phyloP scores from a whole-genome alignment of 176 grass and related monocot genomes.

The Ensete glaucum region DNA sequence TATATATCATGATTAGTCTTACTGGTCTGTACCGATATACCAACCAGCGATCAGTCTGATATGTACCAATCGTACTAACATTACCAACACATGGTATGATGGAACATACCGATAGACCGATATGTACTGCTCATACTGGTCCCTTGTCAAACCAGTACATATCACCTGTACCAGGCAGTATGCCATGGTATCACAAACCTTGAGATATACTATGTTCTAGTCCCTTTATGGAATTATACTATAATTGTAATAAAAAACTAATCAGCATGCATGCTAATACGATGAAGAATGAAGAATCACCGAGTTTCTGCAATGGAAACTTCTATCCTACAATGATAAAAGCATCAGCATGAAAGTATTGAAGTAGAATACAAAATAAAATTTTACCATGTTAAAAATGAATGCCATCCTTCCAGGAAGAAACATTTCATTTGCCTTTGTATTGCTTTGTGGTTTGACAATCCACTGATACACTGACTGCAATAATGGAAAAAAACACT shows the following conservation, averaged over 20 bases:
- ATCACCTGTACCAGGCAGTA: too few species aligned
- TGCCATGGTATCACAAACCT: too few species aligned
- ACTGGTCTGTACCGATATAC: too few species aligned
- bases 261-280: background rate
- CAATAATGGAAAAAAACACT: slow-evolving; percentile 15
- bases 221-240: background rate
- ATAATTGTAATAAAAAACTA: background rate
- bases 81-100: too few species aligned
- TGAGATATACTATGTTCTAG: too few species aligned
- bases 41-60: too few species aligned
- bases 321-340: background rate
- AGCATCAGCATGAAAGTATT: background rate
- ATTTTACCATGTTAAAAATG: slow-evolving; percentile 85
- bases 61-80: too few species aligned
- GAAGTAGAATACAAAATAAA: background rate
- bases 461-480: slow-evolving; percentile 98
- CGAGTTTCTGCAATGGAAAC: background rate
- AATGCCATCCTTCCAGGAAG: slow-evolving; percentile 96
- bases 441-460: slow-evolving; percentile 73
- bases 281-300: background rate
- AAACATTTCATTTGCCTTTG: slow-evolving; percentile 87
- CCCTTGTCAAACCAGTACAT: too few species aligned
- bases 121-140: too few species aligned
- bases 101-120: too few species aligned
- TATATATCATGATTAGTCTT: too few species aligned